Base-by-base conservation (phyloP, 768 basidiomycete genomes). In the Cystofilobasidium capitatum region DNA sequence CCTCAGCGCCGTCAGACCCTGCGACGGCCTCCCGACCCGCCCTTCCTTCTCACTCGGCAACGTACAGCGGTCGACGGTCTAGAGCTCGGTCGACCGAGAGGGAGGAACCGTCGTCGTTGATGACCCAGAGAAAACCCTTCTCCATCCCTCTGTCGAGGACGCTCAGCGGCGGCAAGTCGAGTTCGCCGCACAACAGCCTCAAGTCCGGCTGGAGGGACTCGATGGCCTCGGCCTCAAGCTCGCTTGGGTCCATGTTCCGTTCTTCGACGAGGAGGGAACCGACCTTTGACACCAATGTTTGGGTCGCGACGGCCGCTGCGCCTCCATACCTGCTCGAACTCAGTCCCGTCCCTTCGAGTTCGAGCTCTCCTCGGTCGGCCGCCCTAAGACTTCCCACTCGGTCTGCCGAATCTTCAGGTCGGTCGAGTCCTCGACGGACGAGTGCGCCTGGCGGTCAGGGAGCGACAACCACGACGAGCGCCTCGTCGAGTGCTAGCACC, bases 71-170 rank as follows among this genome's bases (percentile, higher is more conserved):
- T 9, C 47, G 47, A 26, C 47, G 47, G 4, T 10, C 47, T 6
- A 22, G 47, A 49, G 47, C n/a, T 22, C 47, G 47, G 5, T 59
- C 58, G 36, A 42, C 26, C 2, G 58, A 39, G 12, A 24, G 57
- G 24, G 2, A 24, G 12, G 57, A 58, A 26, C 20, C 47, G 47
- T 49, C 47, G 22, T 10, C 47, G 22, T 5, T 26, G 29, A 4
- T 6, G 51, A 33, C 51, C 29, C 59, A 24, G 2, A 42, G 33
- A 24, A 35, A 39, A 2, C 17, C 39, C 1, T 45, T 40, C 26
- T 13, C 14, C 12, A 61, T 61, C 35, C 59, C 59, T 24, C 59
- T 61, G 22, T 42, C 39, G 26, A 35, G 59, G 10, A 61, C 59
- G 39, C 39, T 61, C 24, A 39, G 36, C 17, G 59, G 59, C 39